Conservation (phyloP, 129 eudicot genomes). For the Smallanthus sonchifolius region DNA sequence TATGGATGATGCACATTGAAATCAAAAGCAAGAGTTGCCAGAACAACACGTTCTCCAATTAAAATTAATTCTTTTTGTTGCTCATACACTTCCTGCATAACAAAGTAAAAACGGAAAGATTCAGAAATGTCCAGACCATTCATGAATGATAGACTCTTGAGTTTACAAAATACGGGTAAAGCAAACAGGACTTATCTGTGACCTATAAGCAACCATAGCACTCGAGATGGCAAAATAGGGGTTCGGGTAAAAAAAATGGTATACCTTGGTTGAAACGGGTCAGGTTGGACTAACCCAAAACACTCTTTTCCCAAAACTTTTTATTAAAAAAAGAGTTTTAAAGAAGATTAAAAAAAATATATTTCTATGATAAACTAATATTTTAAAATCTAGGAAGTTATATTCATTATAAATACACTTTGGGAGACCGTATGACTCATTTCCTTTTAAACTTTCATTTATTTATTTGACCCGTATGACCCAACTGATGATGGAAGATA, state of each 20-base stretch:
- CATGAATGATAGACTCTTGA: not conserved
- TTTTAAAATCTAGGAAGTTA: not conserved
- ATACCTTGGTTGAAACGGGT: not conserved
- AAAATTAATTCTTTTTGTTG: constrained; percentile 87
- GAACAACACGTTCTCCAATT: constrained; percentile 77
- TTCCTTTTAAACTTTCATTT: not conserved
- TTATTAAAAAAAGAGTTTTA: not conserved
- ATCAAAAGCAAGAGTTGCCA: constrained; percentile 84
- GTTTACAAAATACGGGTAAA: not conserved
- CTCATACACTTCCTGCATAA: constrained; percentile 85
- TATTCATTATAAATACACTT: not conserved
- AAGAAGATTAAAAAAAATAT: not conserved
- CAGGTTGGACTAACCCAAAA: not conserved
- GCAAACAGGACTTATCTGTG: not conserved
- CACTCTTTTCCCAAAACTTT: not conserved
- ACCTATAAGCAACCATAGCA: not conserved
- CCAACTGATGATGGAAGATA: not conserved
- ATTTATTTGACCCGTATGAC: not conserved
- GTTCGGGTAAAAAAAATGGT: not conserved
- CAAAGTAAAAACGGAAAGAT: not conserved
- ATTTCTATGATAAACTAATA: not conserved
- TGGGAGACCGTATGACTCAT: not conserved
- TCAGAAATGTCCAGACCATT: not conserved
- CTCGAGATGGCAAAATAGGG: not conserved
- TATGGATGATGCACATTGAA: constrained; percentile 86